Base-by-base conservation (phyloP, 192 early-diverging fungal genomes). In the Backusella australiensis region DNA sequence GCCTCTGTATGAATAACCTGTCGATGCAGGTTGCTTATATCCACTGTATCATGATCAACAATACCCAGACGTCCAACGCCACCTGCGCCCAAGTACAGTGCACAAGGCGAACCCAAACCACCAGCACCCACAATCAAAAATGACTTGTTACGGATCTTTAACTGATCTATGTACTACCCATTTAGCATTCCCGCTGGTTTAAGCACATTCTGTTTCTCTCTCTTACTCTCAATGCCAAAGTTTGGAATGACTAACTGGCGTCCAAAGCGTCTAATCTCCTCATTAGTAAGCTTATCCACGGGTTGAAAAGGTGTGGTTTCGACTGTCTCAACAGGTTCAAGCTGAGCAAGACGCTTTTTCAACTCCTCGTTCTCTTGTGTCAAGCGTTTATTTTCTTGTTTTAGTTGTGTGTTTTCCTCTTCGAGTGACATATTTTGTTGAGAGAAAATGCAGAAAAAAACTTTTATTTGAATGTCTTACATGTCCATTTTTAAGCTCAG, bases 91-190 rank as follows among this genome's bases (percentile, higher is more conserved):
- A 99, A 87, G 77, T 99, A 99, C 34, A 98, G 84, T 3, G 91
- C 85, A 38, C 90, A 93, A 6, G 98, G 94, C 3, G 96, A 88
- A 0, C 98, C 98, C 12, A 99, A 88, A 1, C 98, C 98, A 72
- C 98, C 98, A n/a, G 95, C 92, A 6, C 97, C 97, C 3, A 97
- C 95, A 4, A 99, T 85, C 7, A 98, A 84, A 63, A 96, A 92
- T 0, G 90, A 85, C 21, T 91, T 84, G 72, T 94, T 92, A 15
- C 87, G 85, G 52, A 99, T 81, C 42, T 85, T 88, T 53, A 93
- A 77, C 82, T 97, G 96, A 29, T 91, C 97, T 90, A 80, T 68
- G 56, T 53, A 26, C 21, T 0, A 2, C 5, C 7, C 44, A 35
- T 17, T 70, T 49, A 49, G 46, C 68, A 69, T 53, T 36, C 6